A percentile compares a stretch with the other conserved stretches of the same genome.
phyloP scores from a whole-genome alignment of 495 filamentous ascomycete species.

The Penicillium antarcticum region DNA sequence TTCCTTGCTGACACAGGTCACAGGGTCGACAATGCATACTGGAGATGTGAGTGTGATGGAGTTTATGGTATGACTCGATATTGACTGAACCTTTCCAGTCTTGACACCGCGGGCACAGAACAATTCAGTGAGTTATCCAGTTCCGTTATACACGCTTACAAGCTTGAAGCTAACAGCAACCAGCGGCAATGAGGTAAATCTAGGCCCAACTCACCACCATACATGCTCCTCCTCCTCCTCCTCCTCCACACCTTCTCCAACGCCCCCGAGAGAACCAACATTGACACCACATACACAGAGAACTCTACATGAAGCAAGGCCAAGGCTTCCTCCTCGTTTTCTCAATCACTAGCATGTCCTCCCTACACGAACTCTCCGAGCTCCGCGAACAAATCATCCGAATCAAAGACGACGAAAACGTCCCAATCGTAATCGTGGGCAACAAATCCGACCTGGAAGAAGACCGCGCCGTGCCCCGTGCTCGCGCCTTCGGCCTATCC shows the following conservation, averaged over 20 bases:
- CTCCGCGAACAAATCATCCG: slow-evolving; percentile 94
- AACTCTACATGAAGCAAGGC: slow-evolving; percentile 94
- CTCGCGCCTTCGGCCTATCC: slow-evolving; percentile 79
- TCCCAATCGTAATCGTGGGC: slow-evolving; percentile 93
- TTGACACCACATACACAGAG: slow-evolving; percentile 46
- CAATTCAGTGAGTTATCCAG: slow-evolving; percentile 77
- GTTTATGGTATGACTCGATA: neutral
- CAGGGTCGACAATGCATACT: slow-evolving; percentile 94
- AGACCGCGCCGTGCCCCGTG: slow-evolving; percentile 77
- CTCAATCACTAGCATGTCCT: slow-evolving; percentile 86
- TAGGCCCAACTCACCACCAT: neutral
- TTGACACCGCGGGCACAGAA: slow-evolving; percentile 96
- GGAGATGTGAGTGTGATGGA: slow-evolving; percentile 71
- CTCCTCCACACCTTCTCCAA: neutral
- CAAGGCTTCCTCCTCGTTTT: slow-evolving; percentile 98
- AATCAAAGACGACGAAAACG: slow-evolving; percentile 89
- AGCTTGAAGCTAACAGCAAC: slow-evolving; percentile 27
- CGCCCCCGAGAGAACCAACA: slow-evolving; percentile 5
- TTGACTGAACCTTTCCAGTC: slow-evolving; percentile 43
- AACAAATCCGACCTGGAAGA: slow-evolving; percentile 97
- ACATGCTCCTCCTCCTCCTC: neutral
- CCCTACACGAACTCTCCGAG: slow-evolving; percentile 79
- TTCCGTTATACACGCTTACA: neutral
- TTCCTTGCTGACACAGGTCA: slow-evolving; percentile 19
- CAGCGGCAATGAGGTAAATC: slow-evolving; percentile 69